Percentiles rank a stretch among this genome's conserved stretches.
Evolutionary conservation across 2,329 filamentous ascomycete species (phyloP).

Genomic region (Colletotrichum sp.): DNA sequence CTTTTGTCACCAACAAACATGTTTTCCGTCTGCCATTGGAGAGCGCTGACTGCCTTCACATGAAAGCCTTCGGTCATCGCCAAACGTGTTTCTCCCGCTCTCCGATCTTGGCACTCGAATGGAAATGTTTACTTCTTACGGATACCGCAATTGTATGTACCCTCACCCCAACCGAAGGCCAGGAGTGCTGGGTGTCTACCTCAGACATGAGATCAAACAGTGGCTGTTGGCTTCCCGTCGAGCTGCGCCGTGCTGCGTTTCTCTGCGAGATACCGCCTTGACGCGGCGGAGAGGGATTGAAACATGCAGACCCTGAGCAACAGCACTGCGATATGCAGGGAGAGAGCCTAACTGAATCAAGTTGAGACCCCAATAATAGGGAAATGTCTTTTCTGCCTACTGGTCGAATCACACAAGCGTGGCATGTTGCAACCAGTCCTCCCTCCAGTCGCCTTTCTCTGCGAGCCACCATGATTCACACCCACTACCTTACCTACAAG

Average conservation of each 20-base stretch:
- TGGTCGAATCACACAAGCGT: not conserved
- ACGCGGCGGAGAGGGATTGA: not conserved
- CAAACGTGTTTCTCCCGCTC: not conserved
- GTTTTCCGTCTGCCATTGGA: not conserved
- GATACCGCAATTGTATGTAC: not conserved
- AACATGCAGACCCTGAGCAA: slow-evolving; percentile 8
- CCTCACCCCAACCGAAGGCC: not conserved
- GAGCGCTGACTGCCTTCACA: not conserved
- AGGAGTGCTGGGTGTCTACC: not conserved
- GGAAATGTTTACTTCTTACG: not conserved
- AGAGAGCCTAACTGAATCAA: slow-evolving; percentile 2
- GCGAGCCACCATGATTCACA: not conserved
- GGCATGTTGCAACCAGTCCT: not conserved
- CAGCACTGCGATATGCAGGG: not conserved
- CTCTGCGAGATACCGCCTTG: not conserved
- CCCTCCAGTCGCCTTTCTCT: not conserved
- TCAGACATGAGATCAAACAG: not conserved
- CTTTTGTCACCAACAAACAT: not conserved
- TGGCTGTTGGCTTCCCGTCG: not conserved
- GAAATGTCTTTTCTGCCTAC: not conserved
- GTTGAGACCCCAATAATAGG: not conserved
- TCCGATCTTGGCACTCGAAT: not conserved
- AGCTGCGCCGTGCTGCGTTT: not conserved
- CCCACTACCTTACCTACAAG: not conserved
- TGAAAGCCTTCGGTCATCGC: not conserved